Conservation (phyloP, 2,329 filamentous ascomycete species). For the Penicillium sp. region DNA sequence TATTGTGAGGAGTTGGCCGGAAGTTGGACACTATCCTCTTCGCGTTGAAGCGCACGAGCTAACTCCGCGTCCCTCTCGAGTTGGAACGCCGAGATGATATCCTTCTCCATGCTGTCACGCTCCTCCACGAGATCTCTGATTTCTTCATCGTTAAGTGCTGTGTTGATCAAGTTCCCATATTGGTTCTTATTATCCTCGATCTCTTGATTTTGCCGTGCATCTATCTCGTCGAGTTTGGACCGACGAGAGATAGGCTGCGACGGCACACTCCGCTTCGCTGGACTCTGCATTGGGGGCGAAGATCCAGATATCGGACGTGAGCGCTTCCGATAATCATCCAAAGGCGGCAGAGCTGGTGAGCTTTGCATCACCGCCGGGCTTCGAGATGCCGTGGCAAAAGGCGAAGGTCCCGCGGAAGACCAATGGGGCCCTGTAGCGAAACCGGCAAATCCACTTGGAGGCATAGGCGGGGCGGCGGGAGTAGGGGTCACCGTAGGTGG, state of each 20-base stretch:
- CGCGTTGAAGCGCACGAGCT: conserved; percentile 40
- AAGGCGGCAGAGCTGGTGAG: neutral
- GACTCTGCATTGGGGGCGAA: conserved; percentile 5
- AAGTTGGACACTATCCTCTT: conserved; percentile 6
- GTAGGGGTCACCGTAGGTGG: neutral
- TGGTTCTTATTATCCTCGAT: conserved; percentile 3
- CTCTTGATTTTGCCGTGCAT: conserved; percentile 3
- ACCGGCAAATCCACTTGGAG: neutral
- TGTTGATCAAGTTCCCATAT: conserved; percentile 10
- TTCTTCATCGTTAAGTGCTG: neutral
- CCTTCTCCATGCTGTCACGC: conserved; percentile 19
- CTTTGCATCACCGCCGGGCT: neutral
- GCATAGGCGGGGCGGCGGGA: neutral
- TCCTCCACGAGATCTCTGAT: conserved; percentile 32
- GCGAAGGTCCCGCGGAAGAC: conserved; percentile 20
- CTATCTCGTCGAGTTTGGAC: conserved; percentile 9
- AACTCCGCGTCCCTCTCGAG: conserved; percentile 37
- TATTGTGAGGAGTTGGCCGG: neutral
- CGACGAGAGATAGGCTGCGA: conserved; percentile 4
- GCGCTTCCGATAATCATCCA: conserved; percentile 18
- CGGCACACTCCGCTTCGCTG: conserved; percentile 17
- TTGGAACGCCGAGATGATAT: conserved; percentile 13
- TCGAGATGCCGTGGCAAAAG: conserved; percentile 9
- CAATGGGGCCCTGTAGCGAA: conserved; percentile 10
- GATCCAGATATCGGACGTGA: conserved; percentile 16